Base-by-base conservation (phyloP, 169 alveolate species). In the Toxoplasma gondii region DNA sequence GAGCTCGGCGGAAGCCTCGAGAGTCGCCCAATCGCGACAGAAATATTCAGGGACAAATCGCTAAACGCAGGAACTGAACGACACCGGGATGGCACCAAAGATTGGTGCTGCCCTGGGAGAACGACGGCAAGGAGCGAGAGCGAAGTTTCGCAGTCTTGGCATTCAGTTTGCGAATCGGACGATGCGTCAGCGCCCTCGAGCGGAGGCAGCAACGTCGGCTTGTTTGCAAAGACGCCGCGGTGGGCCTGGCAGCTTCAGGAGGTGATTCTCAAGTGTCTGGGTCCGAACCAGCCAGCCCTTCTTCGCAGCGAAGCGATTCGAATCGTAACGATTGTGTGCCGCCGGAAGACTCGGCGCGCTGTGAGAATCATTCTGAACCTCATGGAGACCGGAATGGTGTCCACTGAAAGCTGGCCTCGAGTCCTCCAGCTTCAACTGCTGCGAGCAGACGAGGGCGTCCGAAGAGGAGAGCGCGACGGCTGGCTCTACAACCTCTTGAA, bases 231-330 rank as follows among this genome's bases (percentile, higher is more conserved):
- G 10, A 78, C 86, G 10, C 86, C 86, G 27, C 86, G 86, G 49
- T 78, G 86, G 86, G 86, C 45, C 45, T 78, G 86, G 86, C 86
- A 78, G 44, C 86, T 78, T 31, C 86, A 78, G 45, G 86, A 78
- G n/a, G 86, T 78, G 86, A 38, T 78, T n/a, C 49, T n/a, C 86
- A 78, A 78, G n/a, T 78, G 86, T n/a, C 22, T 78, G 29, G 86
- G n/a, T 45, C 5, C 22, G 39, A n/a, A n/a, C 39, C 86, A 36
- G 86, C 86, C 86, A 16, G 86, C 86, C 22, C 39, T n/a, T 78
- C 86, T 78, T 12, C 86, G 86, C 86, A 16, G 49, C 44, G 39
- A 78, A 45, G 86, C 86, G 86, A 10, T 38, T 1, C 86, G 86
- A 10, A 78, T 78, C 45, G 86, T 38, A 29, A 19, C n/a, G 86